Evolutionary conservation across 352 stramenopile genomes (phyloP), one percentile per base, ranked within the genome.

Genomic region (Blastocystis sp.): DNA sequence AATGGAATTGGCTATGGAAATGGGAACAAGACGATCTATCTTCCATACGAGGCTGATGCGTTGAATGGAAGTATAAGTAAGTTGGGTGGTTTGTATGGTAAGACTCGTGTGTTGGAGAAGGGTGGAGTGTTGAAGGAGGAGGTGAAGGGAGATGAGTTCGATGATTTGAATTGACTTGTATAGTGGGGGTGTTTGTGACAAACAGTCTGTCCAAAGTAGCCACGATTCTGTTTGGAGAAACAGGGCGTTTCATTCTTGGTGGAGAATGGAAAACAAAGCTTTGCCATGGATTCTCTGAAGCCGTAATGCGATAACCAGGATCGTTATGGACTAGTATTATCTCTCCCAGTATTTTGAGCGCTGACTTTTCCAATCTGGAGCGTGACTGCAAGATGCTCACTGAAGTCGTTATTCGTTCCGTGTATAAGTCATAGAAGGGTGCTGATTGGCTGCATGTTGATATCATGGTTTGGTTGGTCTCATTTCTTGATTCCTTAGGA

Each of bases 361-460:
- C 65, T 52, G 65, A 76, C 2, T 76, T 76, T 52, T 43, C 65
- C 4, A 76, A 76, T 52, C 38, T 76, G 34, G 65, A 76, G 52
- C 65, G 65, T 59, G 65, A 76, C 52, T 76, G 65, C n/a, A 19
- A 38, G 11, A 76, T 76, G 65, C n/a, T 76, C 6, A 76, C 52
- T 59, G 65, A 19, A 43, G 65, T 76, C 24, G 38, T 42, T 43
- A 14, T 43, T 24, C 52, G 65, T 21, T 0, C 2, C 52, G 11
- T 54, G 42, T 7, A 10, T n/a, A 66, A 43, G 7, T 11, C 17
- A 11, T 81, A 81, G 71, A 81, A 93, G 0, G 95, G 95, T 34
- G 95, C 95, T 62, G 95, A 98, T 91, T 98, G 96, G 91, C 91
- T 98, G 48, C 96, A 98, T 90, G 89, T 98, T 89, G 96, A 98